These are phyloP conservation scores for Kwoniella pini DNA, from an alignment of 768 basidiomycete species.

Conservation along the genomic window DNA sequence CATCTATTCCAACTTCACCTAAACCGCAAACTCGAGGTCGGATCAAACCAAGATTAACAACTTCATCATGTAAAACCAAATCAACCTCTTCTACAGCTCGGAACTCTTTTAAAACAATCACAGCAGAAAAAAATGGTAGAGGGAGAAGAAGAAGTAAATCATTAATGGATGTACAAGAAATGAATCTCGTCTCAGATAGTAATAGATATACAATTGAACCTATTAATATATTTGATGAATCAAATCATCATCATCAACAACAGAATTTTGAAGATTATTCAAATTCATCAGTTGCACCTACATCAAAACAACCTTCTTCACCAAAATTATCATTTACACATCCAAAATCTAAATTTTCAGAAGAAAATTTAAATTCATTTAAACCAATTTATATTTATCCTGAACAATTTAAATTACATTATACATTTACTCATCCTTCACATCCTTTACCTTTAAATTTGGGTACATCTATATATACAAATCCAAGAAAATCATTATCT, in stretches of 20 bases:
- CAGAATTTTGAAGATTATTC: slow-evolving; percentile 1
- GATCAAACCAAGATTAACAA: slow-evolving; percentile 18
- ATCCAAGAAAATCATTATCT: slow-evolving; percentile 5
- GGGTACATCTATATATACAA: slow-evolving; percentile 24
- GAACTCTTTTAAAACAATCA: neutral
- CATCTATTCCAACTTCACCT: slow-evolving; percentile 4
- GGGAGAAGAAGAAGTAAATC: neutral
- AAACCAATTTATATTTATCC: slow-evolving; percentile 33
- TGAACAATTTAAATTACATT: slow-evolving; percentile 36
- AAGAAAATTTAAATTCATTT: slow-evolving; percentile 19
- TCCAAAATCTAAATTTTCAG: slow-evolving; percentile 4
- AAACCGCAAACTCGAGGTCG: slow-evolving; percentile 23
- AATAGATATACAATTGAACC: slow-evolving; percentile 3
- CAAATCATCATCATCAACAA: neutral
- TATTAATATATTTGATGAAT: slow-evolving; percentile 5
- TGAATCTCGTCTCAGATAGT: slow-evolving; percentile 6
- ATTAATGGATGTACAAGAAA: neutral
- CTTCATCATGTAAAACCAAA: neutral
- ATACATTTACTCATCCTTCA: slow-evolving; percentile 35
- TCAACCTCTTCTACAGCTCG: neutral
- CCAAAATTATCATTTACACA: slow-evolving; percentile 13
- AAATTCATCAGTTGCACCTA: slow-evolving; percentile 4
- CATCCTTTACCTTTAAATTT: slow-evolving; percentile 39
- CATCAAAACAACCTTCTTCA: slow-evolving; percentile 1
- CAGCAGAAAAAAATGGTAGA: neutral